Base-by-base conservation (phyloP, 2,329 filamentous ascomycete genomes). In the Colletotrichum sp. region DNA sequence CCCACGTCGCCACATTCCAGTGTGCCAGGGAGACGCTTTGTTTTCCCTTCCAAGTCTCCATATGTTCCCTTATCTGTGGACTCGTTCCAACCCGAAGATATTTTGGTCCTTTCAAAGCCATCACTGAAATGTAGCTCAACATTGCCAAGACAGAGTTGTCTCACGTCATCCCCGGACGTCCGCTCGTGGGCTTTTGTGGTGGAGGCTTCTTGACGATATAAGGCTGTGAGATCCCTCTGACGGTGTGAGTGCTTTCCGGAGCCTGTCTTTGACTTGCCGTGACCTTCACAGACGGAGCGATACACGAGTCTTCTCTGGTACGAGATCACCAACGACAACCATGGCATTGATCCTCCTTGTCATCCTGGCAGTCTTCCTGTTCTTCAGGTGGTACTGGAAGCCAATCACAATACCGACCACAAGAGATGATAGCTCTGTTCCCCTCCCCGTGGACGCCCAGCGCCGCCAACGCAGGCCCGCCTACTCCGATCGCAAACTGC, bases 371-470 rank as follows among this genome's bases (percentile, higher is more conserved):
- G 29, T 66, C 6, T 34, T 76, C 22, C 70, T 76, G 6, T 61
- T 74, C 5, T 49, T 63, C 32, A 69, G 32, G 36, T 74, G 64
- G 59, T 65, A 39, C 27, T 61, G n/a, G 22, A 62, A 36, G 8
- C 32, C 52, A 39, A 19, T 36, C 9, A 25, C 16, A 79, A 78
- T 78, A 3, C 77, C 78, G 34, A 29, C 76, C 64, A 63, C 79
- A 9, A 77, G 78, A 29, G 72, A 77, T 13, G 69, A 77, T 13
- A 69, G 76, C 36, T 78, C 77, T 27, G 76, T 78, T 15, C 73
- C 67, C 3, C 79, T 80, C 36, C 67, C 74, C 7, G 52, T 34
- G n/a, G 55, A 71, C 30, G 63, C 71, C 16, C 44, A 52, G 44
- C 44, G 44, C 13, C 25, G 61, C 55, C 62, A 72, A 8, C 57